Evolutionary conservation across 768 basidiomycete genomes (phyloP), one percentile per base, ranked within the genome.

Genomic region (Mycena epipterygia): DNA sequence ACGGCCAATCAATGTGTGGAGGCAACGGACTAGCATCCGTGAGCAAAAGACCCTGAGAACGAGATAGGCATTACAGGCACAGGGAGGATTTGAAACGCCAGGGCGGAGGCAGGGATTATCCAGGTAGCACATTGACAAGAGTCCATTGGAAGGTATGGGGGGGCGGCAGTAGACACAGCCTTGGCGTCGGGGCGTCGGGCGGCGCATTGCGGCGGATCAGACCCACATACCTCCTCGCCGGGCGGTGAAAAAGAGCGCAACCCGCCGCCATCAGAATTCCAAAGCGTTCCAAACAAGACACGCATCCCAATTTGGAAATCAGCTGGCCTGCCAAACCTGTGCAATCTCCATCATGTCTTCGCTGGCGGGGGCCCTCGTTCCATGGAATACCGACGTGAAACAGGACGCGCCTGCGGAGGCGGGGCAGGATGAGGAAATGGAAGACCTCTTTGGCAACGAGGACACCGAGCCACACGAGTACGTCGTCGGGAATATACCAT

Each of bases 401-500:
- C 73, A 72, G 66, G 70, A 76, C 74, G 73, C 73, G 46, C 75
- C 81, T 51, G 72, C 80, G 27, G 79, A 80, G 33, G 72, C 72
- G 25, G 81, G 81, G 55, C 75, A 81, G 39, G 84, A 91, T 72
- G 88, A 89, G 73, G 88, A 87, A 68, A 92, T 94, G 90, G 88
- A 89, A 70, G 93, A 95, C 79, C 88, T 95, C 63, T 95, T 95
- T 78, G 94, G 93, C 37, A 90, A 92, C 70, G 93, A 93, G 62
- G 86, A 88, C 49, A 89, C 84, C 76, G 83, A 83, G 64, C 83
- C 85, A 41, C 80, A 84, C 64, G 88, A 88, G 73, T 32, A 8
- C 3, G 51, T 25, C 61, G 64, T n/a, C 51, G 57, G 49, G 41
- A 61, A 51, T 68, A 53, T 63, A 25, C 44, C 64, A 12, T 65